A percentile compares a stretch with the other conserved stretches of the same genome.
These are phyloP conservation scores for Teunomyces barrocoloradensis DNA, from an alignment of 805 yeast genomes.

Conservation along the genomic window DNA sequence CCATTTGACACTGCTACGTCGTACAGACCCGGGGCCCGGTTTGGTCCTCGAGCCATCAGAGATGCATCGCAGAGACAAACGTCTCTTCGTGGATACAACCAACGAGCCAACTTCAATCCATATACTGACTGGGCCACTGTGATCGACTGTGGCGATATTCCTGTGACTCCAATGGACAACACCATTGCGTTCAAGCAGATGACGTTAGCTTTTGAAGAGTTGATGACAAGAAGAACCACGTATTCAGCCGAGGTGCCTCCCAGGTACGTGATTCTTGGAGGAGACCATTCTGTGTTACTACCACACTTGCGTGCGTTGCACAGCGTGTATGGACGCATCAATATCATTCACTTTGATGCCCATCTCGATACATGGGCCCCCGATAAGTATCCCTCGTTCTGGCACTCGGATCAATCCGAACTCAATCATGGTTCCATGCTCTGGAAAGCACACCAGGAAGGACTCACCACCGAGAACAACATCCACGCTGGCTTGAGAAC, in stretches of 20 bases:
- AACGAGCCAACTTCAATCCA: slow-evolving; percentile 57
- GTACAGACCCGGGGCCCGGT: slow-evolving; percentile 78
- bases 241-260: slow-evolving; percentile 41
- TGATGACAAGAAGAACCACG: slow-evolving; percentile 42
- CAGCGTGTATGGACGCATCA: slow-evolving; percentile 60
- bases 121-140: slow-evolving; percentile 48
- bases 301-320: slow-evolving; percentile 69
- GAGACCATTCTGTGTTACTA: slow-evolving; percentile 75
- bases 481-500: slow-evolving; percentile 79
- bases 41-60: slow-evolving; percentile 75
- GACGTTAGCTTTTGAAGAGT: slow-evolving; percentile 54
- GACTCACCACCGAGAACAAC: slow-evolving; percentile 55
- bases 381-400: slow-evolving; percentile 60
- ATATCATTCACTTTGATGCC: slow-evolving; percentile 81
- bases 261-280: slow-evolving; percentile 70
- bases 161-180: slow-evolving; percentile 60
- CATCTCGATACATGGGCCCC: slow-evolving; percentile 85
- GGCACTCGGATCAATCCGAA: slow-evolving; percentile 56
- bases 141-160: slow-evolving; percentile 58
- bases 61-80: slow-evolving; percentile 71
- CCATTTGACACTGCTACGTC: slow-evolving; percentile 84
- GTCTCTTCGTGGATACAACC: slow-evolving; percentile 65
- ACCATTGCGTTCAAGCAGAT: slow-evolving; percentile 51
- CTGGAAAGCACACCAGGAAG: slow-evolving; percentile 77
- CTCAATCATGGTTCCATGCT: slow-evolving; percentile 85